A percentile compares a stretch with the other conserved stretches of the same genome.
Conservation (phyloP, 352 stramenopile genomes). For the Globisporangium viniferum region DNA sequence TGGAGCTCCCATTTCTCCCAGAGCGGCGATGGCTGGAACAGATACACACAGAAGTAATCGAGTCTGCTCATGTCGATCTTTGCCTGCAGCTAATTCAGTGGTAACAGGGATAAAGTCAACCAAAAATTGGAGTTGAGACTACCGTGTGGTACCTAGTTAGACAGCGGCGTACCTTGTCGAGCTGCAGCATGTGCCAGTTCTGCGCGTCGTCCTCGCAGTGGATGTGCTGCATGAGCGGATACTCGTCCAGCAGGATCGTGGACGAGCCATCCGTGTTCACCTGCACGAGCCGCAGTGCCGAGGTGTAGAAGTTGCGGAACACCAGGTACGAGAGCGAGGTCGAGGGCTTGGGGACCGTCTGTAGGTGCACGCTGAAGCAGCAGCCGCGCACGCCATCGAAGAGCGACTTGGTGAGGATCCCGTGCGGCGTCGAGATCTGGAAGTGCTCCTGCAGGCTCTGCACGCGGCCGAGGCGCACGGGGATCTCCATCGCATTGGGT, state of each 20-base stretch:
- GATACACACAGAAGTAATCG: conserved; percentile 48
- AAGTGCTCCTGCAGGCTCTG: conserved; percentile 22
- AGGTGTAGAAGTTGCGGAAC: conserved; percentile 74
- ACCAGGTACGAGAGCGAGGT: conserved; percentile 28
- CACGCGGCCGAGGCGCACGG: conserved; percentile 16
- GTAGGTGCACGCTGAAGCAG: conserved; percentile 43
- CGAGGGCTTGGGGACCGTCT: conserved; percentile 3
- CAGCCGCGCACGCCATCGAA: conserved; percentile 27
- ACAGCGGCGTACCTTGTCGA: conserved; percentile 36
- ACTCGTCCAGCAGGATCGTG: conserved; percentile 33
- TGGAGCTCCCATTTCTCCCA: conserved; percentile 64
- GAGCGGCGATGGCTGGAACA: conserved; percentile 53
- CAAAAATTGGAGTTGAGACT: not conserved
- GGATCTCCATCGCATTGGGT: conserved; percentile 17
- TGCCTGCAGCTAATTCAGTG: not conserved
- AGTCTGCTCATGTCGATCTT: conserved; percentile 32
- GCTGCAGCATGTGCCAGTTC: conserved; percentile 58
- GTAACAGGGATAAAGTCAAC: no score
- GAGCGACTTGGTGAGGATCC: conserved; percentile 15
- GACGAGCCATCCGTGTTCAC: conserved; percentile 39
- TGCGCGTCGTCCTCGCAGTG: conserved; percentile 71
- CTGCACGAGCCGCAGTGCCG: conserved; percentile 50
- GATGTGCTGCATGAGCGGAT: conserved; percentile 52
- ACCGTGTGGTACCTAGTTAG: not conserved
- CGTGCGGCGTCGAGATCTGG: conserved; percentile 9